phyloP scores from a whole-genome alignment of 441 rosid species.

The Brassica hybrid region DNA sequence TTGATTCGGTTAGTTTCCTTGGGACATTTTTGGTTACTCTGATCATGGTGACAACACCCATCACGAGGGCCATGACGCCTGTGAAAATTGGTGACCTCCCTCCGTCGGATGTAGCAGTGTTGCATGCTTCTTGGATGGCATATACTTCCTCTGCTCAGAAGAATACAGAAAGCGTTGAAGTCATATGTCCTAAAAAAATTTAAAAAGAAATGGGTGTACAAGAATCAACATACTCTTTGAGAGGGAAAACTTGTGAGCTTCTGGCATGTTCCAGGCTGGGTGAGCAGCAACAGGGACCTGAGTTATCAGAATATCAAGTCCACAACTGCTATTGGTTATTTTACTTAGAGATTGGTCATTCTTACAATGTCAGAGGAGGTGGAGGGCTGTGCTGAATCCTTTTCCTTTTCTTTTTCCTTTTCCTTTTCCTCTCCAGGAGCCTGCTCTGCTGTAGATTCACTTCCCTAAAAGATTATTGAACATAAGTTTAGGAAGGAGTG shows the following conservation, averaged over 20 bases:
- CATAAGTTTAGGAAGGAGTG: not conserved
- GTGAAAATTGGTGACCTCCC: constrained; percentile 60
- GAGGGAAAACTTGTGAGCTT: constrained; percentile 42
- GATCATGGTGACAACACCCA: constrained; percentile 80
- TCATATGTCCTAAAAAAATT: not conserved
- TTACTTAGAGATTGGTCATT: constrained; percentile 11
- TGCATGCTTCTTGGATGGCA: constrained; percentile 38
- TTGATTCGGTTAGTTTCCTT: constrained; percentile 59
- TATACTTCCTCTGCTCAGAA: constrained; percentile 47
- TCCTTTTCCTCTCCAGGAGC: constrained; percentile 36
- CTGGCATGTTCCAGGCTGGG: constrained; percentile 48
- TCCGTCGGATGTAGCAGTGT: constrained; percentile 49
- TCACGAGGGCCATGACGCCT: constrained; percentile 78
- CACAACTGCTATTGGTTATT: constrained; percentile 4
- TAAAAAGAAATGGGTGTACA: not conserved
- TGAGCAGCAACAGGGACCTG: constrained; percentile 48
- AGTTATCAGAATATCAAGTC: constrained; percentile 16
- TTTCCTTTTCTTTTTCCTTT: constrained; percentile 7
- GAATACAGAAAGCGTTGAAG: constrained; percentile 30
- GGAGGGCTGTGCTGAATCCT: not conserved
- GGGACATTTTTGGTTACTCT: constrained; percentile 80
- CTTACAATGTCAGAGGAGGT: constrained; percentile 47
- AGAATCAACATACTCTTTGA: constrained; percentile 45
- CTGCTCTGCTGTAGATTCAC: constrained; percentile 41
- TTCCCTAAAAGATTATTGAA: constrained; percentile 42